A percentile compares a stretch with the other conserved stretches of the same genome.
phyloP scores from a whole-genome alignment of 2,329 filamentous ascomycete genomes.

The Diaporthe citriasiana region DNA sequence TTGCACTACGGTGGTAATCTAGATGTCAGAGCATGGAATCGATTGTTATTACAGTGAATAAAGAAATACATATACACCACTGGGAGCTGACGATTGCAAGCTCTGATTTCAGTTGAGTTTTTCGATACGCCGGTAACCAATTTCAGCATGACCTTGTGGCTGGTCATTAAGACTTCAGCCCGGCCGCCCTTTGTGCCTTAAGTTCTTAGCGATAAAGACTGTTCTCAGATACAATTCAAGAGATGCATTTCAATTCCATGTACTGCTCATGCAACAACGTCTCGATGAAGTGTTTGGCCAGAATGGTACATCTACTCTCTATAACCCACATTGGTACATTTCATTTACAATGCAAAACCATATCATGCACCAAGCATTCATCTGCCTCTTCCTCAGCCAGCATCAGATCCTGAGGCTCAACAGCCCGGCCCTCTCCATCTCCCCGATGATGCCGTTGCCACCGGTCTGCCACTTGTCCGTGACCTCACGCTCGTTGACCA shows the following conservation, averaged over 20 bases:
- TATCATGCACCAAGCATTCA: neutral
- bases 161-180: neutral
- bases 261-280: neutral
- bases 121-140: neutral
- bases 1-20: conserved; percentile 29
- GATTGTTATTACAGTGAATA: conserved; percentile 6
- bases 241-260: neutral
- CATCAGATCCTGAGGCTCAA: conserved; percentile 62
- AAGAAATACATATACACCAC: neutral
- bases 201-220: neutral
- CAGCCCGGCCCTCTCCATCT: conserved; percentile 80
- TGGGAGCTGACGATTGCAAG: neutral
- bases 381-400: neutral
- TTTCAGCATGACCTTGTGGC: neutral
- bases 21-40: conserved; percentile 35
- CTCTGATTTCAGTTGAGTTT: too few species aligned
- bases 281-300: neutral
- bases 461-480: conserved; percentile 87
- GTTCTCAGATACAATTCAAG: neutral
- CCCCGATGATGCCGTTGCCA: conserved; percentile 85
- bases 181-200: neutral
- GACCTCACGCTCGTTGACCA: conserved; percentile 79
- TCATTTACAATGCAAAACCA: conserved; percentile 29
- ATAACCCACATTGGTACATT: conserved; percentile 32
- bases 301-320: conserved; percentile 1